Evolutionary conservation across 164 flowering plant species (phyloP).

Genomic region (Berberis vulgaris): DNA sequence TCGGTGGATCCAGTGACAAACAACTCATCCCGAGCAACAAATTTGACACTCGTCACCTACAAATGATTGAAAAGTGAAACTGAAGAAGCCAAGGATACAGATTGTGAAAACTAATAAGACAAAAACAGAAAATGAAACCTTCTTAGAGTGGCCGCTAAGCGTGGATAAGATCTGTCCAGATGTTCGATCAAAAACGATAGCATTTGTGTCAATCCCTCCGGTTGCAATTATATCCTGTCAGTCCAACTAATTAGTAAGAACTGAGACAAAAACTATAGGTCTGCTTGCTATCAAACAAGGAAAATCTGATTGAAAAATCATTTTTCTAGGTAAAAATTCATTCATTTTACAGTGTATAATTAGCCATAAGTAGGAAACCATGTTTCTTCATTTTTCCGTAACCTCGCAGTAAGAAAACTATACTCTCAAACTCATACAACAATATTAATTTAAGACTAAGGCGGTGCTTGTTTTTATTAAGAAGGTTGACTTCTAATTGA

Average conservation of each 20-base stretch:
- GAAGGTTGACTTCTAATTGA: too few relatives aligned
- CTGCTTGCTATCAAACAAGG: too few relatives aligned
- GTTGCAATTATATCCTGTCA: conserved; percentile 88
- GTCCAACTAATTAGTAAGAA: conserved; percentile 5
- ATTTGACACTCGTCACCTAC: conserved; percentile 81
- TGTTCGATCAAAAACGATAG: conserved; percentile 68
- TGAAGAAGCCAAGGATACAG: conserved; percentile 7
- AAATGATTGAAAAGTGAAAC: conserved; percentile 2
- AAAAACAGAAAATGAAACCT: conserved; percentile 30
- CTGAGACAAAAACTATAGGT: not conserved
- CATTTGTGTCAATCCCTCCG: conserved; percentile 87
- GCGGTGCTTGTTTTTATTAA: too few relatives aligned
- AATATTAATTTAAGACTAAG: too few relatives aligned
- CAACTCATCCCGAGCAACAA: conserved; percentile 55
- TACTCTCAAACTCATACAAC: too few relatives aligned
- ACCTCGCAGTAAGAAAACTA: too few relatives aligned
- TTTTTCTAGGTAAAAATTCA: too few relatives aligned
- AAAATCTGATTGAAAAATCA: too few relatives aligned
- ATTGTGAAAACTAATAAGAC: not conserved
- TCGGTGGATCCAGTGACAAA: conserved; percentile 87
- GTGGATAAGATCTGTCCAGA: conserved; percentile 83
- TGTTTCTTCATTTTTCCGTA: too few relatives aligned
- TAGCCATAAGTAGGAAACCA: too few relatives aligned
- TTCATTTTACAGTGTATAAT: too few relatives aligned
- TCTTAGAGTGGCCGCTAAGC: conserved; percentile 92